Conservation (phyloP, 345 rosid species). For the Rhodamnia rubescens region DNA sequence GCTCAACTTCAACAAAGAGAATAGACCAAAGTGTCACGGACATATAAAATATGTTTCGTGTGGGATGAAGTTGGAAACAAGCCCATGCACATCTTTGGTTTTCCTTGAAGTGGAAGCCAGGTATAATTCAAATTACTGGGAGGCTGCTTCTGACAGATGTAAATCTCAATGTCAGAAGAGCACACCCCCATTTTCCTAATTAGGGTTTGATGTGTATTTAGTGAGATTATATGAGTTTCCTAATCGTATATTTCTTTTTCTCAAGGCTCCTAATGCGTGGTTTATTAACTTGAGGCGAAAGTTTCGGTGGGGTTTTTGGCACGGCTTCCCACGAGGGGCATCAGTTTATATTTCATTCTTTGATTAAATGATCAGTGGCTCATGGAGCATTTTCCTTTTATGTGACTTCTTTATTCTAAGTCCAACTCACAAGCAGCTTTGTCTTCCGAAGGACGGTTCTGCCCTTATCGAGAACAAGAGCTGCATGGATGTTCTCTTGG, state of each 20-base stretch:
- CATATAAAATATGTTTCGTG: neutral
- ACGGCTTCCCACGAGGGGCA: slow-evolving; percentile 7
- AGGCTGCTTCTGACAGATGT: neutral
- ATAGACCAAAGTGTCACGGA: neutral
- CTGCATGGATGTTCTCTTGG: neutral
- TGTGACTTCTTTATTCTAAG: neutral
- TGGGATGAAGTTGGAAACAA: neutral
- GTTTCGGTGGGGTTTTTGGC: slow-evolving; percentile 16
- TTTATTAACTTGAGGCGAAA: slow-evolving; percentile 25
- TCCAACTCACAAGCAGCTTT: neutral
- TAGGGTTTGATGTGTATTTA: neutral
- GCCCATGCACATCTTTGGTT: neutral
- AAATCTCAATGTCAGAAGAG: neutral
- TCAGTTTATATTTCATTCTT: neutral
- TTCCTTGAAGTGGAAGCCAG: neutral
- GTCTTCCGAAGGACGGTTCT: neutral
- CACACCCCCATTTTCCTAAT: neutral
- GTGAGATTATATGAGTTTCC: neutral
- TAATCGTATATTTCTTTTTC: no score
- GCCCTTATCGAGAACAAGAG: neutral
- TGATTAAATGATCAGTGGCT: neutral
- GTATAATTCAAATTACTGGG: neutral
- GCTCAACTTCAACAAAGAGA: neutral
- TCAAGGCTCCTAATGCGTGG: neutral
- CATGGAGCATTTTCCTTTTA: neutral